Base-by-base conservation (phyloP, 305 asterid genomes). In the Fraxinus latifolia region DNA sequence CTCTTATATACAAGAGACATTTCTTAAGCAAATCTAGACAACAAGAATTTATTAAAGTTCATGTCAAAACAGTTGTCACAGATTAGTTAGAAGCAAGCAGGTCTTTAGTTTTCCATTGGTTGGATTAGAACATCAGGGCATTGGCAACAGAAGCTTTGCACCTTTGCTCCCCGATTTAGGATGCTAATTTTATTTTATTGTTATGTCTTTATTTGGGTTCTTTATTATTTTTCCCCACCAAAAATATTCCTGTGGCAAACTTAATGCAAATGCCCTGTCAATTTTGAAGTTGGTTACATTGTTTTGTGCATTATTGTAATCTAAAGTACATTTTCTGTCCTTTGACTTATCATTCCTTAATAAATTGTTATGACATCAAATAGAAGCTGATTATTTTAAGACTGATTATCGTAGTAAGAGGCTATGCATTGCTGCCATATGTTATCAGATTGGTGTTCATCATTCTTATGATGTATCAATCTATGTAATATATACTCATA, bases 301-400 rank as follows among this genome's bases (percentile, higher is more conserved):
- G 34, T 50, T 44, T 11, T 19, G 9, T 77, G 29, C 39, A 33
- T 55, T 81, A 36, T 77, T 17, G 60, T 7, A 53, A 19, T 1
- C 74, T 47, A 50, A 53, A 34, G 72, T 7, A 17, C 36, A 23
- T 19, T 42, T 67, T 34, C 76, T 32, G 19, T 36, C 58, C 37
- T 36, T 37, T 8, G 73, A 77, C 78, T 37, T 47, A 33, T 55
- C 12, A 39, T 67, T 47, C 14, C 44, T 36, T 82, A 33, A 73
- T 44, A 23, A 21, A 82, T 78, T 44, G 39, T n/a, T 58, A 79
- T 60, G 79, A 73, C 47, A 37, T 27, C 23, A 73, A 60, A 53
- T 25, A 25, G 78, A 77, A 37, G 50, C 70, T 36, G 67, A 19
- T 67, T 53, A 14, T 36, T 33, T 47, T 21, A 70, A 31, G 42